A percentile compares a stretch with the other conserved stretches of the same genome.
phyloP scores from a whole-genome alignment of 257 asterid genomes.

The Misopates orontium region DNA sequence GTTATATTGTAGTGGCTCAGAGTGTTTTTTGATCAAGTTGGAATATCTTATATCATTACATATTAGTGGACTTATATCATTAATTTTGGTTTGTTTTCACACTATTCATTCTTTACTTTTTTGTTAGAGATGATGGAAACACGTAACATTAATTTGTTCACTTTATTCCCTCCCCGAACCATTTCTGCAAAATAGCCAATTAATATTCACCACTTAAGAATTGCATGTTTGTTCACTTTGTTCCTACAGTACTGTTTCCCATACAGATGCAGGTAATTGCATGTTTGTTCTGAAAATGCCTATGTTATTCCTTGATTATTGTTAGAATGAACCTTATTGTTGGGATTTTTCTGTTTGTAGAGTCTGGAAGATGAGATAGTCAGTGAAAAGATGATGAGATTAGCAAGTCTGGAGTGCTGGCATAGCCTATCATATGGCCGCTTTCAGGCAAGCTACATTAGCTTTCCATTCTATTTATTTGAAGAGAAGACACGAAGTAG shows the following conservation, averaged over 20 bases:
- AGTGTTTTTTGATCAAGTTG: background rate
- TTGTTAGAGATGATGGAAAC: constrained; percentile 1
- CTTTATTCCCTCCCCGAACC: background rate
- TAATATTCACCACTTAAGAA: constrained; percentile 13
- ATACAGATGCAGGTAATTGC: constrained; percentile 12
- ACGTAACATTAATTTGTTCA: constrained; percentile 9
- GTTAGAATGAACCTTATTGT: constrained; percentile 24
- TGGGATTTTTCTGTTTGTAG: constrained; percentile 38
- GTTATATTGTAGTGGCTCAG: background rate
- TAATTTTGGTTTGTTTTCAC: constrained; percentile 9
- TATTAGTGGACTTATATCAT: background rate
- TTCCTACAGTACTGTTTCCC: too few relatives aligned
- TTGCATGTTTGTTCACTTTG: too few relatives aligned
- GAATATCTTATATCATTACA: constrained; percentile 1
- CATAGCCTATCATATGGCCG: constrained; percentile 92
- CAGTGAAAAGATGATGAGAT: constrained; percentile 79
- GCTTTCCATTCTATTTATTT: background rate
- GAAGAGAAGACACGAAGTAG: background rate
- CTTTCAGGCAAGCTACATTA: constrained; percentile 62
- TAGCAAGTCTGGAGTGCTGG: constrained; percentile 95
- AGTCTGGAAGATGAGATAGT: constrained; percentile 96
- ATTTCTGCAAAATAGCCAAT: background rate
- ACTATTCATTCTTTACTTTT: background rate
- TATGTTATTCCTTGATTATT: constrained; percentile 13
- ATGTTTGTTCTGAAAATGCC: constrained; percentile 19